phyloP scores from a whole-genome alignment of 2,329 filamentous ascomycete species.

The Arthrobotrys sphaeroides region DNA sequence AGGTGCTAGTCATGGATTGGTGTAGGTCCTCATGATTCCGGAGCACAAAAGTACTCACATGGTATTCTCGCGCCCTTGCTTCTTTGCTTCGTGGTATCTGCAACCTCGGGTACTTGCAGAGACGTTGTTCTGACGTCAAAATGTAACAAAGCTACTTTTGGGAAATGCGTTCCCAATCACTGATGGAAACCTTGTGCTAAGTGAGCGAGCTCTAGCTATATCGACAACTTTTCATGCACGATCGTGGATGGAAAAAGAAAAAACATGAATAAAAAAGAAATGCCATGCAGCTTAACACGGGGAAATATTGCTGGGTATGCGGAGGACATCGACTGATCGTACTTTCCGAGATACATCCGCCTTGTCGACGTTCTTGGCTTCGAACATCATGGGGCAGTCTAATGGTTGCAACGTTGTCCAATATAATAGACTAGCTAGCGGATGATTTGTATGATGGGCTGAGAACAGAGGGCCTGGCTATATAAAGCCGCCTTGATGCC shows the following conservation, averaged over 20 bases:
- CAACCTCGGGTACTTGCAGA: conserved; percentile 13
- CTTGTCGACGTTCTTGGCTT: conserved; percentile 27
- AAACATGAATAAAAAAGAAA: neutral
- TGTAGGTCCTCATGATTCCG: neutral
- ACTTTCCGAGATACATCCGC: conserved; percentile 29
- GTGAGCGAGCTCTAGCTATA: conserved; percentile 15
- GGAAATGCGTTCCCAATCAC: conserved; percentile 7
- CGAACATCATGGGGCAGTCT: conserved; percentile 15
- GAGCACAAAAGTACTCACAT: conserved; percentile 22
- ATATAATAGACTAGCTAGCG: neutral
- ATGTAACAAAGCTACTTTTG: conserved; percentile 41
- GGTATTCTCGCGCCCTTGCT: conserved; percentile 13
- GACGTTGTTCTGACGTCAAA: conserved; percentile 49
- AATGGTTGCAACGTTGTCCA: neutral
- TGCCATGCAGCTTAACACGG: neutral
- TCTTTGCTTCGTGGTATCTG: conserved; percentile 11
- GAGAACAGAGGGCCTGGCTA: neutral
- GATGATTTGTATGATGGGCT: neutral
- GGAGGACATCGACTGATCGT: conserved; percentile 14
- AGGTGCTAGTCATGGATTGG: neutral
- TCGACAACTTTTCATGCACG: too few relatives aligned
- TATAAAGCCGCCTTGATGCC: conserved; percentile 8
- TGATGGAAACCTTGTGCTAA: conserved; percentile 24
- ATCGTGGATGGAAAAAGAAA: conserved; percentile 4
- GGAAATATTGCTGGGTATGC: conserved; percentile 11